Conservation (phyloP, 306 rosid genomes). For the Spatholobus suberectus region DNA sequence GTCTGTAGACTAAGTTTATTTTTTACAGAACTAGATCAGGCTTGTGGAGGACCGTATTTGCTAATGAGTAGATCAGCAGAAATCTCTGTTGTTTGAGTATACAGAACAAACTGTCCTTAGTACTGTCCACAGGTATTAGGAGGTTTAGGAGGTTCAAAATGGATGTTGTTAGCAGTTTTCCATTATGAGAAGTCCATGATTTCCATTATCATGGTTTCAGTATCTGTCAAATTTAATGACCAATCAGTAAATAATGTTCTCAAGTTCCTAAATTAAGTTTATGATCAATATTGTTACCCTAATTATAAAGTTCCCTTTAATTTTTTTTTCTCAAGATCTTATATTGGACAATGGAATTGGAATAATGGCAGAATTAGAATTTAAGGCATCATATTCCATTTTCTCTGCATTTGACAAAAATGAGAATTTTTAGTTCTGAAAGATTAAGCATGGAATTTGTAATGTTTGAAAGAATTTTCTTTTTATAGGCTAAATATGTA, state of each 20-base stretch:
- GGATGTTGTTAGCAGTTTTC: not conserved
- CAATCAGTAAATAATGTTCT: not conserved
- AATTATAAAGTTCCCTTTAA: not conserved
- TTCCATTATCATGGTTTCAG: slow-evolving; percentile 5
- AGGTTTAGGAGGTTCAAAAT: slow-evolving; percentile 25
- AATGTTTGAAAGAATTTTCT: not conserved
- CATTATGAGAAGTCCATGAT: slow-evolving; percentile 2
- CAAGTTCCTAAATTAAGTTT: not conserved
- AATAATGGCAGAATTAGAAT: not conserved
- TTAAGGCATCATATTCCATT: not conserved
- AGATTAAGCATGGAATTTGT: not conserved
- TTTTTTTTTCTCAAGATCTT: not conserved
- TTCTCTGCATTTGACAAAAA: not conserved
- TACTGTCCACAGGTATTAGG: not conserved
- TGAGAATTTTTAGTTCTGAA: not conserved
- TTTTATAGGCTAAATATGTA: not conserved
- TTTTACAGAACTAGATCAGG: slow-evolving; percentile 17
- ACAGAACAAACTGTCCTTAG: not conserved
- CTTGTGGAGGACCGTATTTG: not conserved
- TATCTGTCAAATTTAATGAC: slow-evolving; percentile 1
- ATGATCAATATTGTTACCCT: not conserved
- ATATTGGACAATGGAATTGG: slow-evolving; percentile 1
- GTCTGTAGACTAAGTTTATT: not conserved
- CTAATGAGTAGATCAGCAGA: not conserved
- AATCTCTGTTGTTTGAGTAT: not conserved